Evolutionary conservation across 2,329 filamentous ascomycete species (phyloP).

Genomic region (Cercospora sesami): DNA sequence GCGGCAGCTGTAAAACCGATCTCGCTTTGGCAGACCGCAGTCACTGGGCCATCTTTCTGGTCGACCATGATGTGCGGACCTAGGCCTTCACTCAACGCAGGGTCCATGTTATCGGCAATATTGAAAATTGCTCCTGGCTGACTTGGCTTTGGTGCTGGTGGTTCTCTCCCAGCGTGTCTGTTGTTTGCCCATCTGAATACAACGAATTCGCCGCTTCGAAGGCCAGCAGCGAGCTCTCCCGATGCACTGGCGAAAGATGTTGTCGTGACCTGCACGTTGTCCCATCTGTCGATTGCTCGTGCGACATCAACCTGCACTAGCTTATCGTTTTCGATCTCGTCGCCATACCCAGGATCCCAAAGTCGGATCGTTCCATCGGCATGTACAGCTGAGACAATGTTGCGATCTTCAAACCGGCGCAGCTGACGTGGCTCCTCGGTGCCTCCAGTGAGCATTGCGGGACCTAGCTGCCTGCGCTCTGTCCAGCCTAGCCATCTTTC

Average conservation of each 20-base stretch:
- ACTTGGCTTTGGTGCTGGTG: slow-evolving; percentile 51
- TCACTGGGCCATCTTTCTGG: slow-evolving; percentile 79
- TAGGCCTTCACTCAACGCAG: slow-evolving; percentile 72
- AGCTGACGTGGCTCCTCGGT: slow-evolving; percentile 68
- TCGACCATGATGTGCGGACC: slow-evolving; percentile 79
- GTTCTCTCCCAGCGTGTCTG: slow-evolving; percentile 66
- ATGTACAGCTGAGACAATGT: slow-evolving; percentile 82
- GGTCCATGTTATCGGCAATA: slow-evolving; percentile 71
- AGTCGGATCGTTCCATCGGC: slow-evolving; percentile 87
- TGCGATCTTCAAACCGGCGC: slow-evolving; percentile 78
- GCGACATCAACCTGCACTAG: slow-evolving; percentile 85
- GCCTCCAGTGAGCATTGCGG: slow-evolving; percentile 75
- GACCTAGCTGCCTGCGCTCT: slow-evolving; percentile 79
- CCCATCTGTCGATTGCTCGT: slow-evolving; percentile 74
- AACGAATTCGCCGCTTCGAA: slow-evolving; percentile 78
- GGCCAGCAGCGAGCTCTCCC: slow-evolving; percentile 81
- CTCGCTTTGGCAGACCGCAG: slow-evolving; percentile 79
- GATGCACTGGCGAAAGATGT: slow-evolving; percentile 79
- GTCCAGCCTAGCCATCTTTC: slow-evolving; percentile 85
- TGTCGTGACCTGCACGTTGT: slow-evolving; percentile 73
- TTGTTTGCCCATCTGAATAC: slow-evolving; percentile 89
- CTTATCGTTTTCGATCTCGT: slow-evolving; percentile 85
- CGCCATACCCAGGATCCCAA: slow-evolving; percentile 89
- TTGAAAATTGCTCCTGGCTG: slow-evolving; percentile 61
- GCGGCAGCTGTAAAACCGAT: slow-evolving; percentile 88